A percentile compares a stretch with the other conserved stretches of the same genome.
phyloP scores from a whole-genome alignment of 2,329 filamentous ascomycete genomes.

The Ophiostoma sp. region DNA sequence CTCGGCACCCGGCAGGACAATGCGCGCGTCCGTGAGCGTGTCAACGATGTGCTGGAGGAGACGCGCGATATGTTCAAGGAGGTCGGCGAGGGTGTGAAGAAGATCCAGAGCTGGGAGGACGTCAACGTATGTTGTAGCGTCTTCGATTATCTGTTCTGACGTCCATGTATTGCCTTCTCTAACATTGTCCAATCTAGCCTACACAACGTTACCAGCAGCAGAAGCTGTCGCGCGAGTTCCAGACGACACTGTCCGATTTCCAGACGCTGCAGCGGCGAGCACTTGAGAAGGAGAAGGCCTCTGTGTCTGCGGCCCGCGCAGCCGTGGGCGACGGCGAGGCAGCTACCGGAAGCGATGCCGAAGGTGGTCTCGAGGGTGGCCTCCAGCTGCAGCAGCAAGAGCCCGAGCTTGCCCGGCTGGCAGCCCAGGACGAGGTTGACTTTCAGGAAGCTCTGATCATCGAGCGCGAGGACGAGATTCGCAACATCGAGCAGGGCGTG shows the following conservation, averaged over 20 bases:
- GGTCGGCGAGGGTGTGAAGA: slow-evolving; percentile 89
- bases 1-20: slow-evolving; percentile 89
- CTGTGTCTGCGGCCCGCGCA: slow-evolving; percentile 73
- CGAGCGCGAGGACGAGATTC: slow-evolving; percentile 93
- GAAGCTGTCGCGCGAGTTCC: slow-evolving; percentile 91
- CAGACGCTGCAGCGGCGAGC: slow-evolving; percentile 84
- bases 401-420: slow-evolving; percentile 71
- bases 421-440: slow-evolving; percentile 89
- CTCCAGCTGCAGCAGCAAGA: slow-evolving; percentile 49
- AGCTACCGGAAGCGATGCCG: slow-evolving; percentile 28
- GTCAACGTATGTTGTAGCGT: slow-evolving; percentile 57
- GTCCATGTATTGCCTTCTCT: too few relatives aligned
- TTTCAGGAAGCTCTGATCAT: slow-evolving; percentile 95
- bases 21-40: slow-evolving; percentile 80
- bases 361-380: slow-evolving; percentile 27
- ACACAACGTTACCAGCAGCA: slow-evolving; percentile 95
- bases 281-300: slow-evolving; percentile 86
- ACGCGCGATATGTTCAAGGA: slow-evolving; percentile 82
- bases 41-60: slow-evolving; percentile 82
- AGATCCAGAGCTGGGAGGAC: slow-evolving; percentile 79
- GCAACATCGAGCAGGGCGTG: slow-evolving; percentile 94
- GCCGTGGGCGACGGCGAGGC: slow-evolving; percentile 57
- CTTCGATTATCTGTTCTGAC: neutral
- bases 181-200: slow-evolving; percentile 49
- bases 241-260: slow-evolving; percentile 81